Percentiles rank a stretch among this genome's conserved stretches.
Evolutionary conservation across 169 alveolate genomes (phyloP).

Genomic region (Condylostoma magnum): DNA sequence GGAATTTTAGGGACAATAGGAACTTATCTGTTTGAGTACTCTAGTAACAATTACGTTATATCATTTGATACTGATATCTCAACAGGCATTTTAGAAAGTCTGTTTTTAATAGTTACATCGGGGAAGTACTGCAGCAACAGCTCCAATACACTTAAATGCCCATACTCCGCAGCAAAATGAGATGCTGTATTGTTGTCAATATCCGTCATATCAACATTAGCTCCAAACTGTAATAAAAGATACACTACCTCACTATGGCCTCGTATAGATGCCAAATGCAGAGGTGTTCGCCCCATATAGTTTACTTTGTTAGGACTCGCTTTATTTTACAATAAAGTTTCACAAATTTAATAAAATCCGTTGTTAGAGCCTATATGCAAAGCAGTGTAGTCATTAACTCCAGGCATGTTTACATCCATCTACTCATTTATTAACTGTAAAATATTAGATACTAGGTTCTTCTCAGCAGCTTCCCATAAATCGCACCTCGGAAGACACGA

Average conservation of each 20-base stretch:
- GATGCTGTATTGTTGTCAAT: neutral
- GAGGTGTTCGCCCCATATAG: conserved; percentile 30
- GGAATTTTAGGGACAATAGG: neutral
- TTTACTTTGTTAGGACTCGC: conserved; percentile 27
- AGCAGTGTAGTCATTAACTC: conserved; percentile 34
- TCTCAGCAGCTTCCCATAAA: no score
- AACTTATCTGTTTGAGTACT: neutral
- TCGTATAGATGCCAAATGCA: conserved; percentile 26
- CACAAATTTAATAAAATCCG: conserved; percentile 33
- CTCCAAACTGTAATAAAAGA: conserved; percentile 21
- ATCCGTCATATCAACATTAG: neutral
- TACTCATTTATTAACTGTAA: neutral
- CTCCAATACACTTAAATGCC: neutral
- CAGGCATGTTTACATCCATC: conserved; percentile 41
- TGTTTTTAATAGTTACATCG: neutral
- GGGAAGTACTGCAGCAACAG: neutral
- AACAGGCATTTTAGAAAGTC: neutral
- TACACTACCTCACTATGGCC: conserved; percentile 26
- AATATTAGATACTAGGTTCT: neutral
- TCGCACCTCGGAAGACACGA: no score
- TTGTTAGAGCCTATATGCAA: conserved; percentile 38
- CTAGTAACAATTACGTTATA: neutral
- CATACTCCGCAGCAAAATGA: neutral
- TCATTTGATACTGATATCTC: neutral
- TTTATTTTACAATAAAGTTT: conserved; percentile 28